Percentiles rank a stretch among this genome's conserved stretches.
phyloP scores from a whole-genome alignment of 2,329 filamentous ascomycete species.

The Alternaria metachromatica region DNA sequence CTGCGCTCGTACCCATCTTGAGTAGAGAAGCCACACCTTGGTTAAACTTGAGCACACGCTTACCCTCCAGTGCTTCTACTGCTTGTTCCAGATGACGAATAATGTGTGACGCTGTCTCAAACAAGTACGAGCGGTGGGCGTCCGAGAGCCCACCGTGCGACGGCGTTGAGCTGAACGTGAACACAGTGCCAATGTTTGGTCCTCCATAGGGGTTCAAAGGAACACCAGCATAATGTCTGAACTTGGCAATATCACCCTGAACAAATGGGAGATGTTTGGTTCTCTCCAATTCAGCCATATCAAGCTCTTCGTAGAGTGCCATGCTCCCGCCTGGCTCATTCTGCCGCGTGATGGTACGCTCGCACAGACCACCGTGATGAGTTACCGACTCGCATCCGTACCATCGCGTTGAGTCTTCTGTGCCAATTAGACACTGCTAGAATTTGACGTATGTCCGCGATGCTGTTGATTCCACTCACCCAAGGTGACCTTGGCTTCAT shows the following conservation, averaged over 20 bases:
- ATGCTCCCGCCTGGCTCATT: conserved; percentile 7
- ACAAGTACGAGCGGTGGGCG: conserved; percentile 1
- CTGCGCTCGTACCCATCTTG: not conserved
- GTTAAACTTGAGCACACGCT: conserved; percentile 7
- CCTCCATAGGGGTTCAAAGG: conserved; percentile 10
- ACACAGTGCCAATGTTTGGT: conserved; percentile 11
- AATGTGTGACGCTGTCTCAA: conserved; percentile 5
- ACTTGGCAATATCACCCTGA: conserved; percentile 8
- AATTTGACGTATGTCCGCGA: not conserved
- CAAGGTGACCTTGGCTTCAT: conserved; percentile 8
- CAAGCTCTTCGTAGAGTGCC: conserved; percentile 11
- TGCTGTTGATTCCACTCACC: not conserved
- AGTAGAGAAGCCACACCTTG: conserved; percentile 8
- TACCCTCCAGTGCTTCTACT: conserved; percentile 9
- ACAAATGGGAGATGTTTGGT: conserved; percentile 12
- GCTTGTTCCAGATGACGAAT: conserved; percentile 12
- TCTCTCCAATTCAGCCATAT: conserved; percentile 7
- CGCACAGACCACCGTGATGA: conserved; percentile 11
- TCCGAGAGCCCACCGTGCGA: conserved; percentile 1
- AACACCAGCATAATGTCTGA: conserved; percentile 11
- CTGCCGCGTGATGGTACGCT: conserved; percentile 9
- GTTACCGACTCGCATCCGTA: conserved; percentile 14
- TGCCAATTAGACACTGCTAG: not conserved
- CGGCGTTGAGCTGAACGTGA: conserved; percentile 7
- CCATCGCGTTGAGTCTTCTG: conserved; percentile 10